Evolutionary conservation across 2,329 filamentous ascomycete species (phyloP).

Genomic region (Fusarium secorum): DNA sequence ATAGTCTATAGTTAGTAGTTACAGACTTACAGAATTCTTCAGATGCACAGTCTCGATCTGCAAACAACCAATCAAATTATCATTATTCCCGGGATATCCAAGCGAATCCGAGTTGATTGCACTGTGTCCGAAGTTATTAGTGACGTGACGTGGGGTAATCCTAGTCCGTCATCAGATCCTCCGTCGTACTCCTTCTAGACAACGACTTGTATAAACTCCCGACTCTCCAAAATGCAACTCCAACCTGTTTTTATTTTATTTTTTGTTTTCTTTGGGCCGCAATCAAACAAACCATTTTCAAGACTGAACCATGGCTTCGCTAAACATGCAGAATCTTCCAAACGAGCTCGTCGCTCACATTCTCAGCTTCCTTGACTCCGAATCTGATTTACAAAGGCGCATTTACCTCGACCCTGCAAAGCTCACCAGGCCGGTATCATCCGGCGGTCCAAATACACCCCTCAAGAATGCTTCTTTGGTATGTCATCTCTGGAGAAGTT

Average conservation of each 20-base stretch:
- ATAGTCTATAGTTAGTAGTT: background rate
- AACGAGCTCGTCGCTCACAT: conserved; percentile 68
- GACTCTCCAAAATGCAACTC: background rate
- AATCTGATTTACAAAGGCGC: conserved; percentile 57
- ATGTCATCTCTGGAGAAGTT: conserved; percentile 60
- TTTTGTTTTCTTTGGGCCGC: background rate
- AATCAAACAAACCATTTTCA: background rate
- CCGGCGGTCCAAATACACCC: conserved; percentile 25
- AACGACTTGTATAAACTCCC: background rate
- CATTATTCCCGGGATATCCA: background rate
- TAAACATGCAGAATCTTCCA: conserved; percentile 55
- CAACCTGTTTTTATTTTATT: background rate
- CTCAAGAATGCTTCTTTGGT: conserved; percentile 66
- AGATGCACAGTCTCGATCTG: background rate
- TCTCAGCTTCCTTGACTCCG: conserved; percentile 60
- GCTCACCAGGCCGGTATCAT: conserved; percentile 38
- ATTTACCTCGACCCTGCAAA: conserved; percentile 59
- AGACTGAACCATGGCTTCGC: background rate
- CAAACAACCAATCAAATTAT: background rate
- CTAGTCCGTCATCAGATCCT: conserved; percentile 17
- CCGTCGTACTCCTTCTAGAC: background rate
- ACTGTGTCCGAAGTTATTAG: background rate
- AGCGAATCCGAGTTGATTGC: conserved; percentile 15
- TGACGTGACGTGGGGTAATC: conserved; percentile 27
- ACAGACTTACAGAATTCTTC: background rate